Base-by-base conservation (phyloP, 129 eudicot species). In the Chrysanthemum makinoi region DNA sequence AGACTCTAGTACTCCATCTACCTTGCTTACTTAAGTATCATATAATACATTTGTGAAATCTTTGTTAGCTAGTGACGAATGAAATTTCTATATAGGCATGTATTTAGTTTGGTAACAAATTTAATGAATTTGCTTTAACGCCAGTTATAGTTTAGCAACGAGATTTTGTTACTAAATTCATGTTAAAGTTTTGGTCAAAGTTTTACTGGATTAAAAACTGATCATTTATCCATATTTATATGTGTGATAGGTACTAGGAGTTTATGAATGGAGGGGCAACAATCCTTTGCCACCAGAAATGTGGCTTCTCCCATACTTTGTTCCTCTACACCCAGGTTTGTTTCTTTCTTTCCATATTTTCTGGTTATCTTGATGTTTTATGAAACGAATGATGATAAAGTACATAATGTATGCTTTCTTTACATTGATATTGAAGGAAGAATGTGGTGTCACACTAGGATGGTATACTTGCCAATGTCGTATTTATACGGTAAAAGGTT, bases 381-480 rank as follows among this genome's bases (percentile, higher is more conserved):
- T 10, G 14, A 8, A 15, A 12, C 12, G 35, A 58, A 17, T 58
- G 1, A 4, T 58, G 12, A 7, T 58, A 58, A 6, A 6, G 10
- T 39, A 7, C 2, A 1, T 6, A 39, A 82, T 88, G 46, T 39
- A 6, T 39, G 46, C 46, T 39, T 39, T 39, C 46, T 39, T 39
- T 8, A 39, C 43, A 35, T 39, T 8, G 46, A 39, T 39, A 6
- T 8, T 8, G 72, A 81, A 88, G 95, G 87, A 67, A 75, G 89
- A 8, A 85, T 88, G 95, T 88, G 95, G 95, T 85, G 90, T 47
- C 89, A 85, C 39, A 75, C 86, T 62, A 80, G 90, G 67, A 72
- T 88, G 90, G 84, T 88, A 28, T 88, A 88, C 79, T 72, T 88
- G 50, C 96, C 96, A 3, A 88, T 88, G 96, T 88, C 91, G 4